Conservation (phyloP, 805 yeast species). For the Candida ulmi region DNA sequence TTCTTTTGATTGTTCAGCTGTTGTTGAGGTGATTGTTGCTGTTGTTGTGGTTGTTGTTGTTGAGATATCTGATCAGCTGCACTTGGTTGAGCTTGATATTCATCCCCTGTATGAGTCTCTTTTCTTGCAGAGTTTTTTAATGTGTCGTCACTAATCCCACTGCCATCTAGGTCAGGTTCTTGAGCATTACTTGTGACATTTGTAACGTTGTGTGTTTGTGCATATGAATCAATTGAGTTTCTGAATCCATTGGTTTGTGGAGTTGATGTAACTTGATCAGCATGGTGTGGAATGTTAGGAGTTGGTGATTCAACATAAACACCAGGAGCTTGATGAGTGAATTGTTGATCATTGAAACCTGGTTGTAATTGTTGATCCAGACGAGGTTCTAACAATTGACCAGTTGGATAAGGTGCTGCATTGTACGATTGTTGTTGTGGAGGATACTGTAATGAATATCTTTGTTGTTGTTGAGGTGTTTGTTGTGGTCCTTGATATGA, state of each 20-base stretch:
- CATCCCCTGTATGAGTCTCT: slow-evolving; percentile 20
- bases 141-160: slow-evolving; percentile 20
- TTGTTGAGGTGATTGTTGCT: neutral
- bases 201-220: neutral
- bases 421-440: slow-evolving; percentile 1
- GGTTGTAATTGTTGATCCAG: slow-evolving; percentile 1
- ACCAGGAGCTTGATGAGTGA: slow-evolving; percentile 7
- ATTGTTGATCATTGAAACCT: neutral
- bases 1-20: neutral
- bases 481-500: slow-evolving; percentile 6
- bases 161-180: slow-evolving; percentile 13
- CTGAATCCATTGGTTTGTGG: slow-evolving; percentile 2
- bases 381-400: slow-evolving; percentile 6
- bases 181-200: neutral
- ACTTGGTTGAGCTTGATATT: neutral
- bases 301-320: slow-evolving; percentile 13
- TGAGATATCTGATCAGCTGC: neutral
- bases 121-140: slow-evolving; percentile 13
- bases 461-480: slow-evolving; percentile 5
- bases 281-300: slow-evolving; percentile 2
- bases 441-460: slow-evolving; percentile 9
- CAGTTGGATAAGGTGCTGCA: slow-evolving; percentile 10
- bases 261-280: neutral
- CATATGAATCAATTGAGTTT: slow-evolving; percentile 6
- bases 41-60: neutral